phyloP scores from a whole-genome alignment of 2,329 filamentous ascomycete species.

The Pseudogymnoascus sp. region DNA sequence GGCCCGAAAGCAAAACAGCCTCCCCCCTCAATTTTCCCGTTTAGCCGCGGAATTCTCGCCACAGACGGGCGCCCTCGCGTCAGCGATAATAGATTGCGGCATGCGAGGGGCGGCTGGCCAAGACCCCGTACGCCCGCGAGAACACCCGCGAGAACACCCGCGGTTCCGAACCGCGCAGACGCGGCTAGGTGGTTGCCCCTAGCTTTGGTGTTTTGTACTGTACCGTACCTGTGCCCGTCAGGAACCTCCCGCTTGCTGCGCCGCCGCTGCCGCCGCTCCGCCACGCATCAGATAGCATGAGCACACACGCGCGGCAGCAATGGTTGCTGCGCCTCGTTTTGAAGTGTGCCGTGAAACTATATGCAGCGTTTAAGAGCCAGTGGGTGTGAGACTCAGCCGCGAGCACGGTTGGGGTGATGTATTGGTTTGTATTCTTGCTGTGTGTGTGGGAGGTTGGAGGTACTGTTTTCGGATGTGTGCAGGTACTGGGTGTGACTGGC shows the following conservation, averaged over 20 bases:
- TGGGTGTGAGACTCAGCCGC: background rate
- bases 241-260: background rate
- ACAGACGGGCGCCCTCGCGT: background rate
- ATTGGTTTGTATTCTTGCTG: background rate
- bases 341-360: background rate
- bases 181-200: background rate
- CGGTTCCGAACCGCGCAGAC: background rate
- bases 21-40: background rate
- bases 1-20: background rate
- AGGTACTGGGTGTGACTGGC: background rate
- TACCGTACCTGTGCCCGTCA: background rate
- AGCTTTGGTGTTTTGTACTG: background rate
- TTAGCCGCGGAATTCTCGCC: background rate
- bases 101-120: background rate
- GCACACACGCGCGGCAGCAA: background rate
- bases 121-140: background rate
- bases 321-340: background rate
- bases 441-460: background rate
- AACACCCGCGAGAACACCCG: conserved; percentile 4
- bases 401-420: background rate
- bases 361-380: conserved; percentile 1
- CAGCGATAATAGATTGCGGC: background rate
- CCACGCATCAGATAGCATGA: background rate
- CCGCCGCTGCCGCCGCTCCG: background rate
- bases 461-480: background rate